phyloP scores from a whole-genome alignment of 2,329 filamentous ascomycete genomes.

The Sclerotinia glacialis region DNA sequence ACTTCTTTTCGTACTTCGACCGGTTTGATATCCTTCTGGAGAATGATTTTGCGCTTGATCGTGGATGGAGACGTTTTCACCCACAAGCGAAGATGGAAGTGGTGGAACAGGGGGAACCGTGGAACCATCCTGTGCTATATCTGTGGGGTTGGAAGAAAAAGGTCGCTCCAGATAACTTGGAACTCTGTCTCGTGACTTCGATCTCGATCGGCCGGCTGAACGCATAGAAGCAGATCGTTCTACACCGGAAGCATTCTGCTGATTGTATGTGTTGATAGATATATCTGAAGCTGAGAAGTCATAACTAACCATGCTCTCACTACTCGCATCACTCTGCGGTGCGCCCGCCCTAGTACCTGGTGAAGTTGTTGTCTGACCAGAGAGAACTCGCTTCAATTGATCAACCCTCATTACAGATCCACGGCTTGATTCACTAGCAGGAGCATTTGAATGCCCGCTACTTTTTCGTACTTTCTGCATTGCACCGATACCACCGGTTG shows the following conservation, averaged over 20 bases:
- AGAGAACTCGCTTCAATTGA: conserved; percentile 60
- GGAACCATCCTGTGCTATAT: conserved; percentile 29
- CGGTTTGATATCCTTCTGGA: conserved; percentile 29
- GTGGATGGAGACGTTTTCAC: conserved; percentile 28
- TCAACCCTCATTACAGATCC: conserved; percentile 59
- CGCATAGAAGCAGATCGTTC: conserved; percentile 35
- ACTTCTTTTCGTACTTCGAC: conserved; percentile 24
- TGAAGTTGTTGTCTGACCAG: conserved; percentile 47
- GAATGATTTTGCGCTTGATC: conserved; percentile 30
- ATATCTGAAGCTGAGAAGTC: conserved; percentile 66
- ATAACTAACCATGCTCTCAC: conserved; percentile 69
- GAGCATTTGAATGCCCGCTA: conserved; percentile 50
- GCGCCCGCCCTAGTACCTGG: conserved; percentile 42
- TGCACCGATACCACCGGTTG: conserved; percentile 40
- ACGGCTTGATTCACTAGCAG: conserved; percentile 45
- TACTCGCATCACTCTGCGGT: conserved; percentile 52
- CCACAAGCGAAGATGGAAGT: conserved; percentile 32
- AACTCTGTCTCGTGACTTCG: conserved; percentile 37
- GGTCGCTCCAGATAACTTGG: conserved; percentile 30
- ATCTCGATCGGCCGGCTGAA: conserved; percentile 33
- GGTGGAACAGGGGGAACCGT: conserved; percentile 38
- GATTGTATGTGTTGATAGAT: conserved; percentile 50
- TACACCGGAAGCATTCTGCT: conserved; percentile 25
- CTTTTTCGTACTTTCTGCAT: conserved; percentile 51
- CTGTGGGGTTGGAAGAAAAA: conserved; percentile 31